Percentiles rank a stretch among this genome's conserved stretches.
Conservation (phyloP, 148 eudicot species). For the Chenopodium berlandieri region DNA sequence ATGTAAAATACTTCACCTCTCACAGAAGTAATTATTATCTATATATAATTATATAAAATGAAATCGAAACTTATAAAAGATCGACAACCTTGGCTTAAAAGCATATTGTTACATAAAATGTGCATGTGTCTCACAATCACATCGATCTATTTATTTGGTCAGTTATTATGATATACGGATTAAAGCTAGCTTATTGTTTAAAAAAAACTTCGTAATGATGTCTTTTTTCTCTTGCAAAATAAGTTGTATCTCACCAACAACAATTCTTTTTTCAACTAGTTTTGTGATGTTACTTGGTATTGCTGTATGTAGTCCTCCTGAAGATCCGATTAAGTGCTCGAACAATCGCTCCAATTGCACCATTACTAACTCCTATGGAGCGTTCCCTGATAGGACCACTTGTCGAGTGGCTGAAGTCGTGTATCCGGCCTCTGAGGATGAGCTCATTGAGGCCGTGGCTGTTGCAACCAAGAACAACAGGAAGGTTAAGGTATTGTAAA, state of each 20-base stretch:
- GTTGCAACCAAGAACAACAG: slow-evolving; percentile 32
- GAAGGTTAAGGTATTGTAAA: slow-evolving; percentile 46
- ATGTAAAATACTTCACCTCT: no score
- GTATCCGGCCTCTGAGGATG: slow-evolving; percentile 55
- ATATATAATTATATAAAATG: no score
- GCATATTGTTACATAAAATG: neutral
- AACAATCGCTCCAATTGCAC: slow-evolving; percentile 36
- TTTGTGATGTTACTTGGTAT: slow-evolving; percentile 8
- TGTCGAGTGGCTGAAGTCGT: slow-evolving; percentile 50
- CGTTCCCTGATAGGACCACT: slow-evolving; percentile 56
- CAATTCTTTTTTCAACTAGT: neutral
- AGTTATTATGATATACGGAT: no score
- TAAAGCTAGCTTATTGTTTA: no score
- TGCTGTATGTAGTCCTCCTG: slow-evolving; percentile 44
- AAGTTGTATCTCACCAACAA: neutral
- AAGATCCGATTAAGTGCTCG: slow-evolving; percentile 56
- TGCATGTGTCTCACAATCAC: no score
- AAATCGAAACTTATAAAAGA: no score
- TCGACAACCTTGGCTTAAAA: neutral
- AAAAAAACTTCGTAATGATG: neutral
- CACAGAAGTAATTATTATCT: no score
- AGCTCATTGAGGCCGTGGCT: slow-evolving; percentile 49
- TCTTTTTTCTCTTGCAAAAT: neutral
- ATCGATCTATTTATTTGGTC: no score
- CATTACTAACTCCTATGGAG: slow-evolving; percentile 63